phyloP scores from a whole-genome alignment of 805 yeast species.

The Cyberlindnera mississippiensis region DNA sequence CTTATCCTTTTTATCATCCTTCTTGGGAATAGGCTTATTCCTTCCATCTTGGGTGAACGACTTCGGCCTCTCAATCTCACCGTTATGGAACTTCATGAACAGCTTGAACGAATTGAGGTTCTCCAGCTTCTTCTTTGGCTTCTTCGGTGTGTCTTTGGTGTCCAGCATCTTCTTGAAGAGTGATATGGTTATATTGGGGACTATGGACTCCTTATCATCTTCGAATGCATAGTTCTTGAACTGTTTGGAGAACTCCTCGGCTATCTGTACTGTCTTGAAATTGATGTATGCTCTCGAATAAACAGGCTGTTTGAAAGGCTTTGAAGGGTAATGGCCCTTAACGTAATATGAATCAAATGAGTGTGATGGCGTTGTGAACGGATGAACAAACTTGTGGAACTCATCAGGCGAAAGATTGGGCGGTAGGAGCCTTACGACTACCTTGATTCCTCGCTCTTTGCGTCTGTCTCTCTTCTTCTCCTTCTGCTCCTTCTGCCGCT shows the following conservation, averaged over 20 bases:
- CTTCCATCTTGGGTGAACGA: too few species aligned
- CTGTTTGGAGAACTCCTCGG: constrained; percentile 29
- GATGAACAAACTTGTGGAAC: constrained; percentile 27
- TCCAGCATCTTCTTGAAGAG: constrained; percentile 30
- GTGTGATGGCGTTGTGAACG: constrained; percentile 11
- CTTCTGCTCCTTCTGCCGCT: constrained; percentile 3
- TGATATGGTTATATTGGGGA: constrained; percentile 36
- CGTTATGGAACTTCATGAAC: constrained; percentile 21
- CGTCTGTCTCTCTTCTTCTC: background rate
- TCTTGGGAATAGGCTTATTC: too few species aligned
- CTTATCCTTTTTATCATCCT: constrained; percentile 3
- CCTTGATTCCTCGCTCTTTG: constrained; percentile 11
- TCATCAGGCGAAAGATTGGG: constrained; percentile 32
- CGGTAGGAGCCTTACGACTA: constrained; percentile 41
- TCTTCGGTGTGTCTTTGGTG: constrained; percentile 8
- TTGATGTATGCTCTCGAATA: constrained; percentile 40
- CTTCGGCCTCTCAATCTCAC: constrained; percentile 21
- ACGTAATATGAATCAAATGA: constrained; percentile 34
- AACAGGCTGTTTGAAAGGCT: constrained; percentile 37
- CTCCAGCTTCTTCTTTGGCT: constrained; percentile 12
- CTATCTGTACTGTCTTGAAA: constrained; percentile 29
- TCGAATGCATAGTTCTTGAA: constrained; percentile 21
- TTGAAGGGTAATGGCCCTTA: constrained; percentile 35
- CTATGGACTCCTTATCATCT: constrained; percentile 27
- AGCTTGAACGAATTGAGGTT: constrained; percentile 20